These are phyloP conservation scores for Pestalotiopsis sp. DNA, from an alignment of 2,329 filamentous ascomycete species.

Conservation along the genomic window DNA sequence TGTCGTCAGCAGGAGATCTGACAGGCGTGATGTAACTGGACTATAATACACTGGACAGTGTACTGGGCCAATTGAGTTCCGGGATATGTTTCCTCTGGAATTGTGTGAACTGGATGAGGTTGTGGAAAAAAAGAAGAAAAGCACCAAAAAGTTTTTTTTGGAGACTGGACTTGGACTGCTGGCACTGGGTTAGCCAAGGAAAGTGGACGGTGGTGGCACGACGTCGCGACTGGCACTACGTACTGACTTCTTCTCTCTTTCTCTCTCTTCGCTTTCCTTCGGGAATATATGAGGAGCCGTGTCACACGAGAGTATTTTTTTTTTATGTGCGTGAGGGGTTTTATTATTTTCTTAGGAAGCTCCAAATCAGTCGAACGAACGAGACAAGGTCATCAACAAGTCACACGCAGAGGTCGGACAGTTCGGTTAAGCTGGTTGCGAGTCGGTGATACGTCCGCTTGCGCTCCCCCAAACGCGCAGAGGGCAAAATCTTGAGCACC, in stretches of 20 bases:
- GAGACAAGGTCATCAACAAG: background rate
- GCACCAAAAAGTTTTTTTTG: background rate
- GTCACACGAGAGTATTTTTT: background rate
- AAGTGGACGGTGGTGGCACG: background rate
- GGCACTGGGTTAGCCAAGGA: background rate
- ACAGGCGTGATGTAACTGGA: background rate
- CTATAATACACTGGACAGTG: background rate
- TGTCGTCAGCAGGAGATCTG: background rate
- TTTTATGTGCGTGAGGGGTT: background rate
- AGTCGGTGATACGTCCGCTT: slow-evolving; percentile 10
- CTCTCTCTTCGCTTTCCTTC: background rate
- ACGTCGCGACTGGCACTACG: background rate
- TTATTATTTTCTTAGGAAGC: slow-evolving; percentile 1
- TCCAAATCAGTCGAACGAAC: background rate
- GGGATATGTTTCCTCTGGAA: background rate
- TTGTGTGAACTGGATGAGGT: background rate
- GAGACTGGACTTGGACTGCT: background rate
- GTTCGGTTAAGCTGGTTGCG: slow-evolving; percentile 15
- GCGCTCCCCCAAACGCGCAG: background rate
- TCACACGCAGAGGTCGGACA: background rate
- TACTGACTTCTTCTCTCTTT: background rate
- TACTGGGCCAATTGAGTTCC: background rate
- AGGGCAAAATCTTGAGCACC: slow-evolving; percentile 10
- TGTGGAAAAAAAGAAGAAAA: background rate
- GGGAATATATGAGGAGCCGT: slow-evolving; percentile 7